Percentiles rank a stretch among this genome's conserved stretches.
These are phyloP conservation scores for Nakazawaea wyomingensis DNA, from an alignment of 805 yeast genomes.

Conservation along the genomic window DNA sequence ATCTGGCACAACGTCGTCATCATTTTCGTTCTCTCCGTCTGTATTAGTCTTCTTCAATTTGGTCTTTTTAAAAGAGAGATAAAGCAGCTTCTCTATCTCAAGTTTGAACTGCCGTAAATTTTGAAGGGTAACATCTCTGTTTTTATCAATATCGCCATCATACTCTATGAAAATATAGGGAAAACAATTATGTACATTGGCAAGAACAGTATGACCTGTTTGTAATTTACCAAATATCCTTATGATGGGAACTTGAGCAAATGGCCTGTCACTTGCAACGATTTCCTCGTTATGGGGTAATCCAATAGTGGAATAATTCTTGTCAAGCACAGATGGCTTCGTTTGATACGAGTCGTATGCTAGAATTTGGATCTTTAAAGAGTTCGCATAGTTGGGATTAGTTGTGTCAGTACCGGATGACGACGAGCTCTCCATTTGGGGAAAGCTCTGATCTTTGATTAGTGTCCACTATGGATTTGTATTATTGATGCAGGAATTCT, in stretches of 20 bases:
- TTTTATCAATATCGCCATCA: conserved; percentile 30
- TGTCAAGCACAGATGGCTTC: conserved; percentile 52
- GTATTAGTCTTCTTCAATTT: conserved; percentile 13
- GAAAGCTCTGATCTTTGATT: not conserved
- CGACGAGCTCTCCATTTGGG: conserved; percentile 3
- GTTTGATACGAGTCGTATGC: conserved; percentile 62
- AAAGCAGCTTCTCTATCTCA: conserved; percentile 40
- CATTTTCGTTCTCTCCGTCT: conserved; percentile 11
- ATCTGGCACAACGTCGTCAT: conserved; percentile 15
- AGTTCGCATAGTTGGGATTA: not conserved
- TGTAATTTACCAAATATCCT: conserved; percentile 70
- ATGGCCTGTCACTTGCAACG: conserved; percentile 14
- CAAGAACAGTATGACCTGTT: conserved; percentile 51
- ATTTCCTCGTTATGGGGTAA: conserved; percentile 22
- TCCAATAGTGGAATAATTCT: conserved; percentile 26
- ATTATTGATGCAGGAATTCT: too few species aligned
- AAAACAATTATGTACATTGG: conserved; percentile 78
- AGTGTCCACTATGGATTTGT: not conserved
- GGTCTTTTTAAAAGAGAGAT: conserved; percentile 30
- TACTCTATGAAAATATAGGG: conserved; percentile 77
- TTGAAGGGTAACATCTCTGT: conserved; percentile 17
- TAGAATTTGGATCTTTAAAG: conserved; percentile 50
- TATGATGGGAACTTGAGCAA: conserved; percentile 62
- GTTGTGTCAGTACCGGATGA: conserved; percentile 1
- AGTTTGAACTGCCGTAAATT: conserved; percentile 35